Evolutionary conservation across 257 asterid genomes (phyloP).

Genomic region (Ligustrum vulgare): DNA sequence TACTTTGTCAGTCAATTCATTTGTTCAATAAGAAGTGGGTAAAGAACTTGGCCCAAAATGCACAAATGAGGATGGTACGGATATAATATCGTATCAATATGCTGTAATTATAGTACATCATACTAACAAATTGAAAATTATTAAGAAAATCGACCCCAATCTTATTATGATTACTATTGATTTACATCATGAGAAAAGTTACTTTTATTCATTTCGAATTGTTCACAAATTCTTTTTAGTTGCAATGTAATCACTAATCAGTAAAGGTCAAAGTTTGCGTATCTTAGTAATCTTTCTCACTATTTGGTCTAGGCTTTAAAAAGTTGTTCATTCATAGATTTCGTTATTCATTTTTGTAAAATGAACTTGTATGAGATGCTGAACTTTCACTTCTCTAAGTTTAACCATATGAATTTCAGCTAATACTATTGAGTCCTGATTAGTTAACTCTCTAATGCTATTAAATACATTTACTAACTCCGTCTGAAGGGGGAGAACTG

Average conservation of each 20-base stretch:
- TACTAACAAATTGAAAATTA: not conserved
- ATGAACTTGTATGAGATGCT: not conserved
- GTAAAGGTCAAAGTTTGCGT: not conserved
- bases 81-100: not conserved
- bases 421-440: not conserved
- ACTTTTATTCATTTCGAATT: not conserved
- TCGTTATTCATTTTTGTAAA: not conserved
- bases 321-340: not conserved
- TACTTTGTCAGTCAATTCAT: no score
- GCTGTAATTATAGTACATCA: not conserved
- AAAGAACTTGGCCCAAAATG: not conserved
- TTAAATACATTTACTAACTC: not conserved
- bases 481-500: not conserved
- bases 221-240: not conserved
- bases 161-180: not conserved
- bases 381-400: not conserved
- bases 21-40: not conserved
- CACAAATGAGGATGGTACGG: not conserved
- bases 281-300: not conserved
- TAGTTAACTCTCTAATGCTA: not conserved
- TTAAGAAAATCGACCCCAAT: not conserved
- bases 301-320: not conserved
- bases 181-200: not conserved
- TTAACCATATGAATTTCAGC: not conserved
- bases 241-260: not conserved